A percentile compares a stretch with the other conserved stretches of the same genome.
Conservation (phyloP, 352 stramenopile genomes). For the Aphanomyces euteiches region DNA sequence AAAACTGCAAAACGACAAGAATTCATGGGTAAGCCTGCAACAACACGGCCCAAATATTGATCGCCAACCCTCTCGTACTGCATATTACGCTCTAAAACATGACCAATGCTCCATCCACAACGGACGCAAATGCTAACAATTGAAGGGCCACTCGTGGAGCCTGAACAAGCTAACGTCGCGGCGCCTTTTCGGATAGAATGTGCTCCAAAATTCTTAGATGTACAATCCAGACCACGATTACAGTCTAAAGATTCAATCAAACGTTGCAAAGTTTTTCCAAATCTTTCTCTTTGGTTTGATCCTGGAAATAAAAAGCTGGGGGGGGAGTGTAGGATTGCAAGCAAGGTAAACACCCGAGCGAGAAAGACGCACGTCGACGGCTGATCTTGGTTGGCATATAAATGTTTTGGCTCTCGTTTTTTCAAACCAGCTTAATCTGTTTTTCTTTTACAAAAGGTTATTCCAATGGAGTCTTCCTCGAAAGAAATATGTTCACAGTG, state of each 20-base stretch:
- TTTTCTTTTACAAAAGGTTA: too few species aligned
- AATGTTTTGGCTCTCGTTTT: slow-evolving; percentile 35
- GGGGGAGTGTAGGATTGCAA: slow-evolving; percentile 4
- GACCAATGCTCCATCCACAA: slow-evolving; percentile 19
- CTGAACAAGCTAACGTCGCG: slow-evolving; percentile 30
- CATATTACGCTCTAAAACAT: slow-evolving; percentile 27
- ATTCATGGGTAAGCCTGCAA: slow-evolving; percentile 11
- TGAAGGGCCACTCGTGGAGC: slow-evolving; percentile 18
- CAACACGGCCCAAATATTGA: slow-evolving; percentile 22
- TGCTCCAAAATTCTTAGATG: too few species aligned
- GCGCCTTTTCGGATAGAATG: slow-evolving; percentile 27
- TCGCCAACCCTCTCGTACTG: slow-evolving; percentile 16
- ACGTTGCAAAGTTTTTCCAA: slow-evolving; percentile 13
- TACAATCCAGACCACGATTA: slow-evolving; percentile 7
- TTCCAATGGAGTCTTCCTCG: too few species aligned
- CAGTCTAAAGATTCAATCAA: too few species aligned
- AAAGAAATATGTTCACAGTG: too few species aligned
- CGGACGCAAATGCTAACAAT: slow-evolving; percentile 25
- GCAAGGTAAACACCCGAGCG: slow-evolving; percentile 31
- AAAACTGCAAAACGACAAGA: slow-evolving; percentile 5
- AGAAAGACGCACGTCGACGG: slow-evolving; percentile 38
- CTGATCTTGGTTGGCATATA: slow-evolving; percentile 38
- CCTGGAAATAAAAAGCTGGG: neutral
- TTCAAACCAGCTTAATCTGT: slow-evolving; percentile 34
- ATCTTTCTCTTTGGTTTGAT: neutral